phyloP scores from a whole-genome alignment of 148 eudicot genomes.

The Silene conica region DNA sequence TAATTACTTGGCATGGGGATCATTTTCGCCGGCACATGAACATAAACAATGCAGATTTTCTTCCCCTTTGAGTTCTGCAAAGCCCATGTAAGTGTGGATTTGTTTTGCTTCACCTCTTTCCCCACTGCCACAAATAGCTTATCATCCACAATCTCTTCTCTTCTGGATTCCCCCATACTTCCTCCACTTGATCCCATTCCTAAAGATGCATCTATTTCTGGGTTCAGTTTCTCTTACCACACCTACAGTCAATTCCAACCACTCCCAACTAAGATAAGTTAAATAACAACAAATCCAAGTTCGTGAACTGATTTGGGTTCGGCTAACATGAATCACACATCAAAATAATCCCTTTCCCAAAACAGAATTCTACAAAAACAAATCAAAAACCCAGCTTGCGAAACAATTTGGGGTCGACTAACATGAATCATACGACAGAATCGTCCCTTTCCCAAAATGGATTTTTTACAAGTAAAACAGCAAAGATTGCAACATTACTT shows the following conservation, averaged over 20 bases:
- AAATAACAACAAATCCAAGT: neutral
- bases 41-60: slow-evolving; percentile 29
- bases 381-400: too few species aligned
- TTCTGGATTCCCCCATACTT: slow-evolving; percentile 4
- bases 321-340: neutral
- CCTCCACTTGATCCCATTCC: slow-evolving; percentile 19
- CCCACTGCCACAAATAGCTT: slow-evolving; percentile 36
- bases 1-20: slow-evolving; percentile 33
- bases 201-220: neutral
- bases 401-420: too few species aligned
- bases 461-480: neutral
- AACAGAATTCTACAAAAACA: too few species aligned
- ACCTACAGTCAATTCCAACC: neutral
- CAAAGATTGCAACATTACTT: neutral
- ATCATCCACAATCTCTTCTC: slow-evolving; percentile 9
- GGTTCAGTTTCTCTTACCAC: neutral
- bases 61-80: slow-evolving; percentile 26
- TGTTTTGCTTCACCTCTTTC: slow-evolving; percentile 15
- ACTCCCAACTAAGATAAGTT: neutral
- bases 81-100: slow-evolving; percentile 27
- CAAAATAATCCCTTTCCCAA: too few species aligned
- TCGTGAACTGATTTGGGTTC: neutral
- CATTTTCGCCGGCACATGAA: slow-evolving; percentile 34
- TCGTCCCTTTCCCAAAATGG: too few species aligned
- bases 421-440: too few species aligned